Conservation (phyloP, 1,139 yeast genomes). For the Sugiyamaella grinbergsii region DNA sequence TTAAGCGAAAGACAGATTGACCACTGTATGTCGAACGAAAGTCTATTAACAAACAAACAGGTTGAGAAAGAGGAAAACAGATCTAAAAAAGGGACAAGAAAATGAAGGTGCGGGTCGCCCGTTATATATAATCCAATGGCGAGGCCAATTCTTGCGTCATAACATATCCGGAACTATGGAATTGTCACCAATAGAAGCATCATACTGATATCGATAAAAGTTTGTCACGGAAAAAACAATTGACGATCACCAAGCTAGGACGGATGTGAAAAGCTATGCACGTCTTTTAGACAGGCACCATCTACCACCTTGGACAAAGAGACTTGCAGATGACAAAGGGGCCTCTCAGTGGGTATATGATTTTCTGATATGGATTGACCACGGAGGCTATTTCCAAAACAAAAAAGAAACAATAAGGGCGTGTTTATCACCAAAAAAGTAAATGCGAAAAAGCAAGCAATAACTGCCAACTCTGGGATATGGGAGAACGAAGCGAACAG, state of each 20-base stretch:
- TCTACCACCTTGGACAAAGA: conserved; percentile 17
- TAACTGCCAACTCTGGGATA: no score
- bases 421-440: no score
- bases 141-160: conserved; percentile 5
- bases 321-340: conserved; percentile 19
- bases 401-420: background rate
- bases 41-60: conserved; percentile 16
- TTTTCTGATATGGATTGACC: conserved; percentile 7
- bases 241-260: conserved; percentile 13
- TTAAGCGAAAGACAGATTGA: conserved; percentile 13
- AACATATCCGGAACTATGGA: conserved; percentile 3
- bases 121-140: conserved; percentile 7
- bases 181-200: conserved; percentile 16
- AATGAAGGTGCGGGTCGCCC: conserved; percentile 1
- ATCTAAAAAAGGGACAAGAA: background rate
- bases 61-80: conserved; percentile 7
- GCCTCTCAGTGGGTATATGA: background rate
- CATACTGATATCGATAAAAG: conserved; percentile 4
- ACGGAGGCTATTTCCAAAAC: background rate
- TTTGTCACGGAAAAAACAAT: conserved; percentile 12
- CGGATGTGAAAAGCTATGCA: conserved; percentile 7
- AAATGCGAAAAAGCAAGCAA: conserved; percentile 1
- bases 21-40: conserved; percentile 14
- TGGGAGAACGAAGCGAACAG: no score
- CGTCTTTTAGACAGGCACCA: conserved; percentile 6